These are phyloP conservation scores for Kwoniella pini DNA, from an alignment of 768 basidiomycete genomes.

Conservation along the genomic window DNA sequence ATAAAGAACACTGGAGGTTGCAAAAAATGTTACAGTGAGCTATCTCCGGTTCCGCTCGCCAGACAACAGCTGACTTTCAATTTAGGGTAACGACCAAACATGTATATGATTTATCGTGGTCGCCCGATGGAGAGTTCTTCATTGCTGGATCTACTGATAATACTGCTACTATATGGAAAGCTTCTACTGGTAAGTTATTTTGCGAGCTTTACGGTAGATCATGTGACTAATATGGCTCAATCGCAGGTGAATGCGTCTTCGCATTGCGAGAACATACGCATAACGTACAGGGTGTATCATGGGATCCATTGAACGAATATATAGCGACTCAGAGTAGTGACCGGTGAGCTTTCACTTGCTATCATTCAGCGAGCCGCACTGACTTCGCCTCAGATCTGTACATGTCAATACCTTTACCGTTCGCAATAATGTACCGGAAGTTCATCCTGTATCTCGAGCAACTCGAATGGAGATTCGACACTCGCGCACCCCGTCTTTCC, in stretches of 20 bases:
- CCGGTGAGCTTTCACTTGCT: constrained; percentile 56
- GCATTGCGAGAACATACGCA: constrained; percentile 79
- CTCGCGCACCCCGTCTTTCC: constrained; percentile 54
- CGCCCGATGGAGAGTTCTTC: constrained; percentile 88
- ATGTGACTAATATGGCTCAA: constrained; percentile 12
- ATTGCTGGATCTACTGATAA: constrained; percentile 98
- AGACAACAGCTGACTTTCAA: not conserved
- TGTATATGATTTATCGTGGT: constrained; percentile 98
- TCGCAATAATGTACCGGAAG: constrained; percentile 79
- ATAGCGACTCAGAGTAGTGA: constrained; percentile 97
- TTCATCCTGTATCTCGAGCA: constrained; percentile 88
- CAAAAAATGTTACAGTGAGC: constrained; percentile 73
- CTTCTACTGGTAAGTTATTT: constrained; percentile 39
- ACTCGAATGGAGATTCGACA: constrained; percentile 59
- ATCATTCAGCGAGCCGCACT: not conserved
- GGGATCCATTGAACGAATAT: constrained; percentile 97
- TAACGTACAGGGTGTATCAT: constrained; percentile 97
- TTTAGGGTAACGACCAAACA: constrained; percentile 87
- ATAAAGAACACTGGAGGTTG: constrained; percentile 95
- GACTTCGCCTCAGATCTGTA: constrained; percentile 63
- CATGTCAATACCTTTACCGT: constrained; percentile 84
- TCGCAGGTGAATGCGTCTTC: constrained; percentile 45
- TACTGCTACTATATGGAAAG: constrained; percentile 62
- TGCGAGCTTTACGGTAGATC: not conserved
- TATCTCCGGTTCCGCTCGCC: not conserved